Evolutionary conservation across 1,284 basidiomycete species (phyloP).

Genomic region (Bondarzewia mesenterica): DNA sequence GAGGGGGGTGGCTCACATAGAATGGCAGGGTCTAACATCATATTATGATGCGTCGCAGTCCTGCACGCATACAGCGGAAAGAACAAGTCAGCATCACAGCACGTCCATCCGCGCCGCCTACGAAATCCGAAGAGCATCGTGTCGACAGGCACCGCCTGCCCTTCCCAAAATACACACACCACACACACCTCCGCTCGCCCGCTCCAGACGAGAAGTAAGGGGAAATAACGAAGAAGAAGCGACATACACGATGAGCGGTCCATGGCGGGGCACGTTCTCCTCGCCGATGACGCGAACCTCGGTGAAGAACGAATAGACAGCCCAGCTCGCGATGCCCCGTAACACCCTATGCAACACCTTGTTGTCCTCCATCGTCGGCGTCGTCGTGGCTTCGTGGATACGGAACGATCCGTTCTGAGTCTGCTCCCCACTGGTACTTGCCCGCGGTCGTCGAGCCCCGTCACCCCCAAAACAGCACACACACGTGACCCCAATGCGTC

Average conservation of each 20-base stretch:
- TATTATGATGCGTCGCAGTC: slow-evolving; percentile 84
- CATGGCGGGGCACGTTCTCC: slow-evolving; percentile 78
- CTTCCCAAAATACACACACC: not conserved
- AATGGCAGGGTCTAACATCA: slow-evolving; percentile 83
- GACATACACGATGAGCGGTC: slow-evolving; percentile 83
- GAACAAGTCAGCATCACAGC: too few relatives aligned
- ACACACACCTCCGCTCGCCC: not conserved
- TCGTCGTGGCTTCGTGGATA: too few relatives aligned
- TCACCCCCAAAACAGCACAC: too few relatives aligned
- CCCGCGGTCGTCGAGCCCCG: too few relatives aligned
- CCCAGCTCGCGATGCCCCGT: slow-evolving; percentile 62
- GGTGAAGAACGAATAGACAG: slow-evolving; percentile 80
- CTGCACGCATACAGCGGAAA: too few relatives aligned
- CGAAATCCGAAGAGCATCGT: too few relatives aligned
- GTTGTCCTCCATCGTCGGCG: slow-evolving; percentile 24
- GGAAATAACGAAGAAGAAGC: slow-evolving; percentile 10
- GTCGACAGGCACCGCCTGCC: not conserved
- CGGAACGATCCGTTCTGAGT: too few relatives aligned
- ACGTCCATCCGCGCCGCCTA: too few relatives aligned
- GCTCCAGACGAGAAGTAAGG: not conserved
- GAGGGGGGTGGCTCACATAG: slow-evolving; percentile 51
- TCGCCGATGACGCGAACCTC: slow-evolving; percentile 77
- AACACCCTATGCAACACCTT: slow-evolving; percentile 53
- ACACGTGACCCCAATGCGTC: too few relatives aligned
- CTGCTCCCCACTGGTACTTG: too few relatives aligned